Evolutionary conservation across 441 rosid species (phyloP).

Genomic region (Flueggea neowawraea): DNA sequence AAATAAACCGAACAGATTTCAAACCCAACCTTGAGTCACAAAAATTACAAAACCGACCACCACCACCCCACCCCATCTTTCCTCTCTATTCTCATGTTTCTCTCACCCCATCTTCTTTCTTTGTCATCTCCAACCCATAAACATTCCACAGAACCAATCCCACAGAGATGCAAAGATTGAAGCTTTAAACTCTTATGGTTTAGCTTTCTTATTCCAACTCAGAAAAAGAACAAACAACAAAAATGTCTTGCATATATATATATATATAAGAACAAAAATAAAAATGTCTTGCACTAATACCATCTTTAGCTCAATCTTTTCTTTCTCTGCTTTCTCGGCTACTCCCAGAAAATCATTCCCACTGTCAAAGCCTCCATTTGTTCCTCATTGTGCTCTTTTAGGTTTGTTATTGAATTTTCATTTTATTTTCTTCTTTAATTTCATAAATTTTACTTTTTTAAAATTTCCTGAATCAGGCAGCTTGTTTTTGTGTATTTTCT

Average conservation of each 20-base stretch:
- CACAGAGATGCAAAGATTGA: background rate
- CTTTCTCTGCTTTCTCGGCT: constrained; percentile 33
- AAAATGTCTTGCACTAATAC: constrained; percentile 47
- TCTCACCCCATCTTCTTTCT: too few species aligned
- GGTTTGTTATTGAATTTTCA: constrained; percentile 25
- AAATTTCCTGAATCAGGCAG: background rate
- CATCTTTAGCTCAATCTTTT: constrained; percentile 32
- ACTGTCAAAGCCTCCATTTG: constrained; percentile 29
- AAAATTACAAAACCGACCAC: too few species aligned
- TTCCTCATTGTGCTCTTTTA: constrained; percentile 49
- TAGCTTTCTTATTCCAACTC: background rate
- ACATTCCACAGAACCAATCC: background rate
- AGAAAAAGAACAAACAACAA: background rate
- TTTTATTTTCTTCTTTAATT: background rate
- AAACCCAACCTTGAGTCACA: too few species aligned
- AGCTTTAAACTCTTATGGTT: too few species aligned
- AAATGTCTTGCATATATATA: too few species aligned
- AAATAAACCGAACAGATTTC: too few species aligned
- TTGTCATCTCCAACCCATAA: background rate
- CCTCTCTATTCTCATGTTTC: too few species aligned
- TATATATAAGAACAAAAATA: too few species aligned
- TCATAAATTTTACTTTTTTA: background rate
- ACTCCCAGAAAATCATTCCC: constrained; percentile 17
- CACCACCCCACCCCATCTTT: too few species aligned
- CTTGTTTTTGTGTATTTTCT: background rate